Evolutionary conservation across 768 basidiomycete species (phyloP).

Genomic region (Auriculariales sp.): DNA sequence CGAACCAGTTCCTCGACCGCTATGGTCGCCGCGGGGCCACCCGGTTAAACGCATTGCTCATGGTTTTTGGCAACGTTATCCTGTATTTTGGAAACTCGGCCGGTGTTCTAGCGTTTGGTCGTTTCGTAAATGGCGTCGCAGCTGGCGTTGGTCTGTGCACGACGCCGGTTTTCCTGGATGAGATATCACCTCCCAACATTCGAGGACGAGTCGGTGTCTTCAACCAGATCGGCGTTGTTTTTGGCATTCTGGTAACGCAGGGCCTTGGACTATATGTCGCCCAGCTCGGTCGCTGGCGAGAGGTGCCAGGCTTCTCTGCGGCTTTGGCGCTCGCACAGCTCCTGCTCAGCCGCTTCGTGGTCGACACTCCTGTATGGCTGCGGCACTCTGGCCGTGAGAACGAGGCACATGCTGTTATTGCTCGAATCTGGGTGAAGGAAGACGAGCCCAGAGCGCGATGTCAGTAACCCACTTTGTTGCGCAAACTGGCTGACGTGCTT

Average conservation of each 20-base stretch:
- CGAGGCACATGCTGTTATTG: slow-evolving; percentile 29
- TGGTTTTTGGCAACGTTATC: slow-evolving; percentile 43
- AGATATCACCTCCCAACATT: slow-evolving; percentile 66
- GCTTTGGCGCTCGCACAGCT: slow-evolving; percentile 42
- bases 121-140: slow-evolving; percentile 53
- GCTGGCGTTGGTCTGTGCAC: slow-evolving; percentile 64
- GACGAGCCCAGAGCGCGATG: not conserved
- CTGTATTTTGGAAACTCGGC: slow-evolving; percentile 52
- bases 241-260: slow-evolving; percentile 82
- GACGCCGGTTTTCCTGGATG: slow-evolving; percentile 74
- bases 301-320: slow-evolving; percentile 50
- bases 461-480: not conserved
- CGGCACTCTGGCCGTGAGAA: slow-evolving; percentile 31
- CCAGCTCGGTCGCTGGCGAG: slow-evolving; percentile 55
- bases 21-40: slow-evolving; percentile 59
- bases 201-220: slow-evolving; percentile 67
- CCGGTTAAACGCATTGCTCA: slow-evolving; percentile 38
- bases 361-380: slow-evolving; percentile 66
- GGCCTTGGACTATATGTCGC: slow-evolving; percentile 56
- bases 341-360: slow-evolving; percentile 33
- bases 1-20: slow-evolving; percentile 54
- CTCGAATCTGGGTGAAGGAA: slow-evolving; percentile 36
- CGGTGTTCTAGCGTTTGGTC: slow-evolving; percentile 44
- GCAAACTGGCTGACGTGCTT: slow-evolving; percentile 22
- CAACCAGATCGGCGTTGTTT: slow-evolving; percentile 69